Evolutionary conservation across 352 stramenopile species (phyloP).

Genomic region (Pythium phragmiticola): DNA sequence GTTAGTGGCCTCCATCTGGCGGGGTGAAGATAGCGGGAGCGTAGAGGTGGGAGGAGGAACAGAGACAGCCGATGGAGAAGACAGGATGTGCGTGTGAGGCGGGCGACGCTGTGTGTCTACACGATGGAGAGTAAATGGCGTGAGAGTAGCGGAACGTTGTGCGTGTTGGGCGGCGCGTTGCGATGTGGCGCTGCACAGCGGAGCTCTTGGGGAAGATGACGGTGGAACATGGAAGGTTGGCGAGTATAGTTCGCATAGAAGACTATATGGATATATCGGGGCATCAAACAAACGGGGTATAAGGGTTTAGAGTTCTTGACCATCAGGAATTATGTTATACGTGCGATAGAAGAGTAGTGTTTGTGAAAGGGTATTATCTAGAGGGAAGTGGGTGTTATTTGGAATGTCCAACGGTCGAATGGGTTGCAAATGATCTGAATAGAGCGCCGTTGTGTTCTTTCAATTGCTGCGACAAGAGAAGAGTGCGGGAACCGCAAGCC

Average conservation of each 20-base stretch:
- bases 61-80: not conserved
- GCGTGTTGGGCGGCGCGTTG: not conserved
- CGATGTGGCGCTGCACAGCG: not conserved
- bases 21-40: not conserved
- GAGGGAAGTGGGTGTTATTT: not conserved
- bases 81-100: not conserved
- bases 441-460: constrained; percentile 7
- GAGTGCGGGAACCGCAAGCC: not conserved
- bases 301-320: no score
- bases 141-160: not conserved
- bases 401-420: constrained; percentile 15
- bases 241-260: not conserved
- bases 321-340: no score
- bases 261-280: no score
- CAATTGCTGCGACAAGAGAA: constrained; percentile 5
- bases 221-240: not conserved
- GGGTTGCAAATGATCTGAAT: constrained; percentile 3
- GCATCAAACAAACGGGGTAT: no score
- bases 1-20: constrained; percentile 21
- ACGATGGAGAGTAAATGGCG: not conserved
- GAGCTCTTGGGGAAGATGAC: not conserved
- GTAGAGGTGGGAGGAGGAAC: constrained; percentile 4
- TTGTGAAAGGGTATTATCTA: constrained; percentile 1
- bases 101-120: no score
- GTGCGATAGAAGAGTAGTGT: not conserved